These are phyloP conservation scores for Debaryomycetaceae sp. DNA, from an alignment of 1,139 yeast species.

Conservation along the genomic window DNA sequence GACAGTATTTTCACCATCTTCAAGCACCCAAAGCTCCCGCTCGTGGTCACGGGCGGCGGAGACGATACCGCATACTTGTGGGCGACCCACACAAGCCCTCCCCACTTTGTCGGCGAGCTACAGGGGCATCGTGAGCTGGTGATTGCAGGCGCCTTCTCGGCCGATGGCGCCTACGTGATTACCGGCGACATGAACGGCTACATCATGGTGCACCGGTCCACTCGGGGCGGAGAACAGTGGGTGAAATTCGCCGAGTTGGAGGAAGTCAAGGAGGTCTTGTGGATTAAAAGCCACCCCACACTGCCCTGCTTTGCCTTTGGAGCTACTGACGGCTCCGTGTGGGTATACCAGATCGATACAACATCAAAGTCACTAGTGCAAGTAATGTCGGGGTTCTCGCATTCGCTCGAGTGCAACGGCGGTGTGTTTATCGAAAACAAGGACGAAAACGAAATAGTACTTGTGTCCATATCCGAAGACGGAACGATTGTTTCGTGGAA, in stretches of 20 bases:
- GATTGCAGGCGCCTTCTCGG: constrained; percentile 70
- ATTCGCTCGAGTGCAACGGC: constrained; percentile 65
- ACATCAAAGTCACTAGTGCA: constrained; percentile 45
- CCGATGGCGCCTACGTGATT: constrained; percentile 67
- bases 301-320: constrained; percentile 81
- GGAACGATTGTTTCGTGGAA: constrained; percentile 86
- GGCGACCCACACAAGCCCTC: constrained; percentile 84
- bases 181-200: constrained; percentile 95
- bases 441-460: constrained; percentile 47
- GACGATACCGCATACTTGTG: constrained; percentile 84
- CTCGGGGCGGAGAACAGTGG: constrained; percentile 79
- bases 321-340: constrained; percentile 84
- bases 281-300: constrained; percentile 73
- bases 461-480: constrained; percentile 81
- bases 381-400: constrained; percentile 72
- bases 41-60: constrained; percentile 78
- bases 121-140: constrained; percentile 82
- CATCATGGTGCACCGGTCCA: constrained; percentile 60
- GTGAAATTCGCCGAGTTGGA: constrained; percentile 56
- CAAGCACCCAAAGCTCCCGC: constrained; percentile 71
- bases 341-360: constrained; percentile 76
- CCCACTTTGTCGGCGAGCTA: constrained; percentile 64
- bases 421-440: constrained; percentile 65
- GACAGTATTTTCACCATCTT: constrained; percentile 76
- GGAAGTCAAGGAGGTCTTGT: constrained; percentile 70